Evolutionary conservation across 805 yeast genomes (phyloP), one percentile per base, ranked within the genome.

Genomic region (Sugiyamaella boreocaroliniensis): DNA sequence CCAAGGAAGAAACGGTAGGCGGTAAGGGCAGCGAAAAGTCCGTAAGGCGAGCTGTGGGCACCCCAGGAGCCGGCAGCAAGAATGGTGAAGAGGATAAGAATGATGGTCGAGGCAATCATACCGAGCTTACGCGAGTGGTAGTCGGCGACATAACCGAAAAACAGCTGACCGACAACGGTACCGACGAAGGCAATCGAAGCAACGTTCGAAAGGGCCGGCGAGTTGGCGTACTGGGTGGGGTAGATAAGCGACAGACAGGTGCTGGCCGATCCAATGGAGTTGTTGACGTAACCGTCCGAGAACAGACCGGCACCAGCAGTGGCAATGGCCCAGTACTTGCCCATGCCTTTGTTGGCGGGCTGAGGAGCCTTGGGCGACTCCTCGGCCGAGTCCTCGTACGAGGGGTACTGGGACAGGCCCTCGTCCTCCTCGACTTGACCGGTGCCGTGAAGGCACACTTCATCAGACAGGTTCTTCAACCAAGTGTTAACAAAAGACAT

Each of bases 251-350:
- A 67, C 57, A 90, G 74, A 72, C 90, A 82, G 15, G 90, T 81
- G 37, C 83, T 76, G 15, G 85, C 95, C 9, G 93, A 78, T 54
- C 87, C 79, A 53, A 88, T 85, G 50, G 93, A 82, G 55, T 87
- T 88, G 68, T 89, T 89, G 55, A 88, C 85, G 66, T 89, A 90
- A 50, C 97, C 97, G 70, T 92, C 98, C 40, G 95, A 84, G 70
- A 90, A 89, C 45, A 90, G 75, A 51, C 97, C 97, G 0, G 96
- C 93, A 57, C 97, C 97, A 0, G 96, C 83, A 11, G 88, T 83
- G 57, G 85, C 74, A 48, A 86, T 81, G 5, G 93, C 82, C 85
- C 89, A 78, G 58, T 74, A 75, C 58, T 72, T 73, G 47, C 63
- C 59, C 15, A 56, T 29, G 14, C 54, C 51, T 7, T 48, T 32